Conservation (phyloP, 805 yeast species). For the Cyberlindnera veronae region DNA sequence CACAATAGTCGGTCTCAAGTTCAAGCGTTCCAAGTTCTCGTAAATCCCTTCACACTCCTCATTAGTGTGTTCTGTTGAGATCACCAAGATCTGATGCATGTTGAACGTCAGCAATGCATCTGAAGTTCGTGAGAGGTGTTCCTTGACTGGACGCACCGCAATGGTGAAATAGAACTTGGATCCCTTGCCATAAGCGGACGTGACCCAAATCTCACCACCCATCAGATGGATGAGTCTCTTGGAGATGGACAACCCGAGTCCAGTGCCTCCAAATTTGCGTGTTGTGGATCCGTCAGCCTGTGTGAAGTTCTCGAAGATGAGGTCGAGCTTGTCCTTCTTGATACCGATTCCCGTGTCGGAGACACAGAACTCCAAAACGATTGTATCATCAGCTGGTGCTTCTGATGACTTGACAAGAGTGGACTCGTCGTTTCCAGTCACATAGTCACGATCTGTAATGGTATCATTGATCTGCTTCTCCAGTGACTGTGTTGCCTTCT, state of each 20-base stretch:
- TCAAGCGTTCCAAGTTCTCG: slow-evolving; percentile 47
- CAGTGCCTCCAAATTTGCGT: slow-evolving; percentile 90
- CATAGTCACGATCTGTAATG: slow-evolving; percentile 29
- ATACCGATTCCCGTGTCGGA: slow-evolving; percentile 91
- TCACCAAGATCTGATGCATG: slow-evolving; percentile 65
- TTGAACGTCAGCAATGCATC: slow-evolving; percentile 72
- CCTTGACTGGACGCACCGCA: slow-evolving; percentile 67
- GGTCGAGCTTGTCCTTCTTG: slow-evolving; percentile 76
- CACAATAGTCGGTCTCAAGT: slow-evolving; percentile 61
- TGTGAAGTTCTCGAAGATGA: slow-evolving; percentile 85
- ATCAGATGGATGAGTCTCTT: slow-evolving; percentile 81
- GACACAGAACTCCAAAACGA: slow-evolving; percentile 75
- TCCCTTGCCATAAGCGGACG: slow-evolving; percentile 77
- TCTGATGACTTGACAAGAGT: slow-evolving; percentile 39
- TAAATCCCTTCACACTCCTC: slow-evolving; percentile 47
- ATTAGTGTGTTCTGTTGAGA: slow-evolving; percentile 59
- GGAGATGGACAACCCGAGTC: slow-evolving; percentile 83
- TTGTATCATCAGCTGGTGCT: slow-evolving; percentile 29
- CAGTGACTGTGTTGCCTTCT: slow-evolving; percentile 40
- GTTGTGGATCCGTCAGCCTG: slow-evolving; percentile 95
- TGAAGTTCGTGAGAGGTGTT: slow-evolving; percentile 55
- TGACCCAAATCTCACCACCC: slow-evolving; percentile 95
- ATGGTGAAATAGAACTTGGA: slow-evolving; percentile 81
- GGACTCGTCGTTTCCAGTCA: slow-evolving; percentile 24
- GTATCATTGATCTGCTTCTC: slow-evolving; percentile 21